Percentiles rank a stretch among this genome's conserved stretches.
Conservation (phyloP, 441 rosid species). For the Jatropha podagrica region DNA sequence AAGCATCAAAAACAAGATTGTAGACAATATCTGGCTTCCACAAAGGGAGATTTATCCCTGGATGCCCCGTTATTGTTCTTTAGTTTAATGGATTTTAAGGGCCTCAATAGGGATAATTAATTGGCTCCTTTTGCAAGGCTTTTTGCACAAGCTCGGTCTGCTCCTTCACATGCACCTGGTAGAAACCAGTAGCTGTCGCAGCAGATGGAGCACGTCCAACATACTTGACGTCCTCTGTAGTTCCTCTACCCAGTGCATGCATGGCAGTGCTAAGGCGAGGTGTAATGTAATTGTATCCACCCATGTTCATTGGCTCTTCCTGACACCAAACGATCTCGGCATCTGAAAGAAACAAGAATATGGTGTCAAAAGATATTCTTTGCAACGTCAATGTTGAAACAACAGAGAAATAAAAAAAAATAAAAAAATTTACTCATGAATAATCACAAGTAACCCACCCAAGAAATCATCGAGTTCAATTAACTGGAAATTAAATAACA, state of each 20-base stretch:
- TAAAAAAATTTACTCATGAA: too few relatives aligned
- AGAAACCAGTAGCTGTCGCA: slow-evolving; percentile 92
- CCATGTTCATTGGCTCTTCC: slow-evolving; percentile 99
- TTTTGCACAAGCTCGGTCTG: slow-evolving; percentile 72
- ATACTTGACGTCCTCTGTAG: slow-evolving; percentile 70
- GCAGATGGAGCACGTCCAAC: slow-evolving; percentile 94
- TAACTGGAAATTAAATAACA: not conserved
- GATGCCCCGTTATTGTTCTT: not conserved
- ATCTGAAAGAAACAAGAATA: slow-evolving; percentile 39
- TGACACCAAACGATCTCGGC: slow-evolving; percentile 99
- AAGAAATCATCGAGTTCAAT: not conserved
- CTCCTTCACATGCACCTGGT: slow-evolving; percentile 71
- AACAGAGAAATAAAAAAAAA: not conserved
- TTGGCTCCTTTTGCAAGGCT: slow-evolving; percentile 68
- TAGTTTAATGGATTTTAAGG: not conserved
- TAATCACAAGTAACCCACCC: not conserved
- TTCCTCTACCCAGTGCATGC: slow-evolving; percentile 65
- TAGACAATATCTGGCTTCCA: not conserved
- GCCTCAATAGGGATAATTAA: slow-evolving; percentile 35
- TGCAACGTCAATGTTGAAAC: not conserved
- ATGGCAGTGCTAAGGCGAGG: slow-evolving; percentile 77
- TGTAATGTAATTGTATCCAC: slow-evolving; percentile 74
- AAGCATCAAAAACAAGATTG: not conserved
- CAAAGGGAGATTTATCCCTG: not conserved
- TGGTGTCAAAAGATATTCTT: not conserved